Base-by-base conservation (phyloP, 139 green algal genomes). In the Parachlorella kessleri region DNA sequence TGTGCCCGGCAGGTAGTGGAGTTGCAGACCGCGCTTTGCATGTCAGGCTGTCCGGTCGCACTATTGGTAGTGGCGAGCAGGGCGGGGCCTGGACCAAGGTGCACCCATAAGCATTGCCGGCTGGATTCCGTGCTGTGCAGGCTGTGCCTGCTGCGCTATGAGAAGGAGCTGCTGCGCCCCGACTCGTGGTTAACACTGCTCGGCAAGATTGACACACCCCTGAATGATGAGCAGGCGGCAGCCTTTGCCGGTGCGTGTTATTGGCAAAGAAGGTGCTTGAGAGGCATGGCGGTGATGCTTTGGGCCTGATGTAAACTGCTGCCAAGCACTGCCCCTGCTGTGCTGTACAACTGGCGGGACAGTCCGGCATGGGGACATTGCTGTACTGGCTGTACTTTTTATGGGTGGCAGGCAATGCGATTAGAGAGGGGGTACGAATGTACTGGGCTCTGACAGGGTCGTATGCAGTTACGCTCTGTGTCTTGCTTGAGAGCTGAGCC, bases 341-440 rank as follows among this genome's bases (percentile, higher is more conserved):
- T n/a, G n/a, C 54, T 87, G 30, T 86, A 83, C 37, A 63, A 73
- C 9, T 98, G 95, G 94, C 86, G 95, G 0, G 93, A 98, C 77
- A 36, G 26, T 1, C 73, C 88, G 24, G 88, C 88, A 1, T 87
- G 95, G 2, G 55, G 77, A n/a, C 48, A 87, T 55, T 96, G 99
- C 72, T 96, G 99, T 81, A 91, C n/a, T n/a, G n/a, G 87, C 82
- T 70, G 76, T 10, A 92, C 91, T 64, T 98, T 93, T 74, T n/a
- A n/a, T n/a, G n/a, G n/a, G n/a, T n/a, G n/a, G n/a, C n/a, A n/a
- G n/a, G n/a, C n/a, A n/a, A n/a, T n/a, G n/a, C n/a, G n/a, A n/a
- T n/a, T n/a, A n/a, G n/a, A n/a, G n/a, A n/a, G n/a, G n/a, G n/a
- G n/a, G n/a, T n/a, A n/a, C n/a, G n/a, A n/a, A n/a, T n/a, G n/a